These are phyloP conservation scores for Pythium plurisporium DNA, from an alignment of 352 stramenopile species.

Conservation along the genomic window DNA sequence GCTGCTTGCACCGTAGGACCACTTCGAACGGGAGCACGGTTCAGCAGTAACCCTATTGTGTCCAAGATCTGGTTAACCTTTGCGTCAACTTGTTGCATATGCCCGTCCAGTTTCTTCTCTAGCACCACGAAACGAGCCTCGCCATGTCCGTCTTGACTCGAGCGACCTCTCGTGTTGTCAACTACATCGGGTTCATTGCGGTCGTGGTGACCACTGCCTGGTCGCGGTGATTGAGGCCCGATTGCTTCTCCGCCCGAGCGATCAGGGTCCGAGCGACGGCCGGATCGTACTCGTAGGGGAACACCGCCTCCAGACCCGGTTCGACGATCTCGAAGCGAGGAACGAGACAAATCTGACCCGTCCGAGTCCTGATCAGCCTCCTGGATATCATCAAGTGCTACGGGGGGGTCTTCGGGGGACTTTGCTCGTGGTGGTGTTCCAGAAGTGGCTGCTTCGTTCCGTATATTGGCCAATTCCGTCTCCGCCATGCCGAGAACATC, in stretches of 20 bases:
- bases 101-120: conserved; percentile 11
- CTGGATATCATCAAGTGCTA: neutral
- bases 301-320: no score
- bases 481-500: conserved; percentile 18
- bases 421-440: neutral
- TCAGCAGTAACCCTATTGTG: neutral
- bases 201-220: neutral
- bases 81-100: conserved; percentile 6
- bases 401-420: neutral
- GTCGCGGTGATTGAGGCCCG: neutral
- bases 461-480: conserved; percentile 3
- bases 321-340: neutral
- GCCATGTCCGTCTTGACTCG: neutral
- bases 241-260: neutral
- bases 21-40: neutral
- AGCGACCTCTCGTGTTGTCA: neutral
- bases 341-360: neutral
- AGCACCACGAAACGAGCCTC: conserved; percentile 3
- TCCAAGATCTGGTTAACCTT: conserved; percentile 17
- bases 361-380: conserved; percentile 5
- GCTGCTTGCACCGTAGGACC: neutral
- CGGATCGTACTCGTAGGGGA: neutral
- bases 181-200: neutral
- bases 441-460: neutral
- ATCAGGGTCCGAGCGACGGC: neutral